Evolutionary conservation across 495 filamentous ascomycete genomes (phyloP), one percentile per base, ranked within the genome.

Genomic region (Parmelia sp.): DNA sequence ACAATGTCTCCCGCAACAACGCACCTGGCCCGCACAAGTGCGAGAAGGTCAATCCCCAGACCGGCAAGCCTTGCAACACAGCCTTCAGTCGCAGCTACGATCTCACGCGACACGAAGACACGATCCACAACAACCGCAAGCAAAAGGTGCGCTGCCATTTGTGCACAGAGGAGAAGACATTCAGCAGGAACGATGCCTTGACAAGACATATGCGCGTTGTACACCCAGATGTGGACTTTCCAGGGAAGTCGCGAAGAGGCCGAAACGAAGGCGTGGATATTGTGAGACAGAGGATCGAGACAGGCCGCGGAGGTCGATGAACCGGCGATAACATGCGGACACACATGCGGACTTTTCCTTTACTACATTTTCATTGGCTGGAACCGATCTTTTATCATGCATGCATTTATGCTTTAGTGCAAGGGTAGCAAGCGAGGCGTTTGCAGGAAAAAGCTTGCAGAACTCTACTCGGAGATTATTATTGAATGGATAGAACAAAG

Each of bases 51-150:
- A 98, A 98, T 76, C 94, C 95, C 2, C 92, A 90, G 66, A 98
- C 94, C 7, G 90, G 90, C 61, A 97, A 97, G 77, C 90, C 93
- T 4, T 98, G 94, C 84, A 96, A 94, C 74, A 93, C 90, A 11
- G 80, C 94, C 63, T 98, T 98, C 79, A 96, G 93, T 3, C 83
- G 94, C n/a, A 92, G 93, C 39, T 98, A 98, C 83, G 94, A 98
- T 77, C 83, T 98, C 39, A 98, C 94, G 14, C 83, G 94, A 14
- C 94, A 98, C 73, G 94, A 98, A 75, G 93, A 96, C 69, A 97
- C 94, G 15, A 97, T 97, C 69, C 94, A 98, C 80, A 96, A 96
- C 69, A 88, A 87, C 7, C 83, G 87, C 69, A 96, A 96, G 83
- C 86, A 90, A 71, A 97, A 98, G 77, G 92, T 96, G n/a, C 86